A percentile compares a stretch with the other conserved stretches of the same genome.
phyloP scores from a whole-genome alignment of 2,329 filamentous ascomycete genomes.

The Neofusicoccum sp. region DNA sequence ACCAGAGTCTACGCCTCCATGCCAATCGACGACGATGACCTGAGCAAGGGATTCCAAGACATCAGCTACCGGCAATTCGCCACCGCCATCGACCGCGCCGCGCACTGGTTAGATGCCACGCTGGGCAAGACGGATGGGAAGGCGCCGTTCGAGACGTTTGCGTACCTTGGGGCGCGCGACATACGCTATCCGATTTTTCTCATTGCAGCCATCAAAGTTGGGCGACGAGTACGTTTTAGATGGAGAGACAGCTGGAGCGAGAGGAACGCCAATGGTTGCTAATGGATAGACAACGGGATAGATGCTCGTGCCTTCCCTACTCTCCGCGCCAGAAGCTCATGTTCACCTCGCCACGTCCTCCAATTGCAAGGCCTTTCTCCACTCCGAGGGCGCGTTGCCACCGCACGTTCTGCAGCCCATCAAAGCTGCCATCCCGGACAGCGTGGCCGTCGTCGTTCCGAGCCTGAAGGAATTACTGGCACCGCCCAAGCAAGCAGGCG shows the following conservation, averaged over 20 bases:
- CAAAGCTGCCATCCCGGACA: background rate
- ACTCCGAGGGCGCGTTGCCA: background rate
- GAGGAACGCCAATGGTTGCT: background rate
- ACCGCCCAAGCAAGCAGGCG: background rate
- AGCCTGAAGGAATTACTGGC: background rate
- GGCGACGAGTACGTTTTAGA: background rate
- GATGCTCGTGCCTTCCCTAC: background rate
- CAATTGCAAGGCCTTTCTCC: background rate
- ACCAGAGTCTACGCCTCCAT: conserved; percentile 10
- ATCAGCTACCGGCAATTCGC: conserved; percentile 25
- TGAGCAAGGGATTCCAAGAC: conserved; percentile 19
- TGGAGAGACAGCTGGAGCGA: background rate
- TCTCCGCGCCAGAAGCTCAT: background rate
- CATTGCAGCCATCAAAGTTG: conserved; percentile 14
- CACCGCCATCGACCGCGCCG: conserved; percentile 23
- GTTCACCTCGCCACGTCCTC: background rate
- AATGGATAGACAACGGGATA: background rate
- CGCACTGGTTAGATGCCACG: conserved; percentile 14
- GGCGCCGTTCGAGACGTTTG: conserved; percentile 15
- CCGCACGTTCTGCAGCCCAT: background rate
- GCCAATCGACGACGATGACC: conserved; percentile 18
- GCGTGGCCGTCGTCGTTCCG: background rate
- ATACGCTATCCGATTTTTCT: conserved; percentile 16
- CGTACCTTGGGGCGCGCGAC: conserved; percentile 20
- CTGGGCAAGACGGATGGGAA: conserved; percentile 25